These are phyloP conservation scores for Smithsoniella earleae DNA, from an alignment of 163 green algal genomes.

Conservation along the genomic window DNA sequence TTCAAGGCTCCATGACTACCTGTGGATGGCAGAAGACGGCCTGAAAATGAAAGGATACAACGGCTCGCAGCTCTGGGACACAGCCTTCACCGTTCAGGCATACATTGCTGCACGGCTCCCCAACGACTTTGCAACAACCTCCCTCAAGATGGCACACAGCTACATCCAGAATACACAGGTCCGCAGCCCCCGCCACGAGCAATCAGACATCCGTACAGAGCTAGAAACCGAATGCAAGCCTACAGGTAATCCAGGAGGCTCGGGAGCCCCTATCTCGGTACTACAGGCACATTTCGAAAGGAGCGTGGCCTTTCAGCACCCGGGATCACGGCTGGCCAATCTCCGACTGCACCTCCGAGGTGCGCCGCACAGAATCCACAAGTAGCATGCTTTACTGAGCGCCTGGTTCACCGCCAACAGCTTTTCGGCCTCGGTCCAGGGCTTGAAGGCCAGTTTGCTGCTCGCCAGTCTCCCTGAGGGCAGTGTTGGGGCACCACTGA, in stretches of 20 bases:
- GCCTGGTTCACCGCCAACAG: not conserved
- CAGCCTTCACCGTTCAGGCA: conserved; percentile 81
- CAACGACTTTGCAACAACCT: conserved; percentile 32
- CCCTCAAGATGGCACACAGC: conserved; percentile 54
- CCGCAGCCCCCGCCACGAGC: not conserved
- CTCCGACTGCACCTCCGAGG: conserved; percentile 79
- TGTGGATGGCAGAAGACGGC: conserved; percentile 97
- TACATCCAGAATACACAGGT: conserved; percentile 82
- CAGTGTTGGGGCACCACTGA: conserved; percentile 49
- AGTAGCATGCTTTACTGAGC: not conserved
- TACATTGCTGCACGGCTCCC: not conserved
- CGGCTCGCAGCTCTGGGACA: conserved; percentile 95
- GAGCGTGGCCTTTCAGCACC: conserved; percentile 93
- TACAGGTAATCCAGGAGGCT: conserved; percentile 68
- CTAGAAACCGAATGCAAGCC: not conserved
- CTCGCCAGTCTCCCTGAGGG: conserved; percentile 44
- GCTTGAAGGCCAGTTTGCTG: conserved; percentile 66
- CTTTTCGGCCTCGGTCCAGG: conserved; percentile 36
- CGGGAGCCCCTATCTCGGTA: conserved; percentile 57
- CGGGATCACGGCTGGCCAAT: conserved; percentile 98
- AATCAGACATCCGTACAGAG: no score
- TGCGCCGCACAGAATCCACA: not conserved
- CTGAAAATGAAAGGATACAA: conserved; percentile 99
- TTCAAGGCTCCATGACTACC: conserved; percentile 78
- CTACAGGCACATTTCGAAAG: conserved; percentile 94